A percentile compares a stretch with the other conserved stretches of the same genome.
Evolutionary conservation across 176 grass and related monocot species (phyloP).

Genomic region (Oryza nivara): DNA sequence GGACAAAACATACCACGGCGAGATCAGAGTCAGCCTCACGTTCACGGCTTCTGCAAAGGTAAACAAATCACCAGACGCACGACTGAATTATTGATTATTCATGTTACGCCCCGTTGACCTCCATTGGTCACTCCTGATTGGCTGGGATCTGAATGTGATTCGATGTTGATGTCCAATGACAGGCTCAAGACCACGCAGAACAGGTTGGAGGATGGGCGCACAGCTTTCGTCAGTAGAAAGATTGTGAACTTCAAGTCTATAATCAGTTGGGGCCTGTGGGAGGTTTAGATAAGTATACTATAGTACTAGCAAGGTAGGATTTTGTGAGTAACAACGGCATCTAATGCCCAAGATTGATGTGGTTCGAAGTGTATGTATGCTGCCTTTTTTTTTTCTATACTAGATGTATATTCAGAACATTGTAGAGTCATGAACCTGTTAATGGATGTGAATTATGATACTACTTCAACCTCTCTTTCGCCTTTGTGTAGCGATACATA

Average conservation of each 20-base stretch:
- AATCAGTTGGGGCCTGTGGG: neutral
- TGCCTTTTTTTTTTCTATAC: neutral
- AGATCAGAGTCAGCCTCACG: constrained; percentile 66
- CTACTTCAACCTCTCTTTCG: neutral
- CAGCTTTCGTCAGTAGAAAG: constrained; percentile 29
- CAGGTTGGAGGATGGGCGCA: constrained; percentile 45
- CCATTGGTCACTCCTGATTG: neutral
- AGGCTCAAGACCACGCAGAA: constrained; percentile 30
- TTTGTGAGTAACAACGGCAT: neutral
- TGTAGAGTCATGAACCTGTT: neutral
- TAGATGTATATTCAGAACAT: neutral
- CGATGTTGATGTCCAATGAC: neutral
- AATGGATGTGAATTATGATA: neutral
- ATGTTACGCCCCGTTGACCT: neutral
- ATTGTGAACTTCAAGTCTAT: neutral
- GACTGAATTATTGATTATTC: neutral
- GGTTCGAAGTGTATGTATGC: neutral
- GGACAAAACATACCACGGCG: constrained; percentile 63
- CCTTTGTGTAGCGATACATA: neutral
- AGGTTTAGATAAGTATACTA: neutral
- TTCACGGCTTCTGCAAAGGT: constrained; percentile 64
- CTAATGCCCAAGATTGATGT: neutral
- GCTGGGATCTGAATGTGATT: neutral
- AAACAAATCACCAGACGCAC: neutral
- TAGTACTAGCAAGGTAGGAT: neutral